Percentiles rank a stretch among this genome's conserved stretches.
Evolutionary conservation across 352 stramenopile species (phyloP).

Genomic region (Peronospora destructor): DNA sequence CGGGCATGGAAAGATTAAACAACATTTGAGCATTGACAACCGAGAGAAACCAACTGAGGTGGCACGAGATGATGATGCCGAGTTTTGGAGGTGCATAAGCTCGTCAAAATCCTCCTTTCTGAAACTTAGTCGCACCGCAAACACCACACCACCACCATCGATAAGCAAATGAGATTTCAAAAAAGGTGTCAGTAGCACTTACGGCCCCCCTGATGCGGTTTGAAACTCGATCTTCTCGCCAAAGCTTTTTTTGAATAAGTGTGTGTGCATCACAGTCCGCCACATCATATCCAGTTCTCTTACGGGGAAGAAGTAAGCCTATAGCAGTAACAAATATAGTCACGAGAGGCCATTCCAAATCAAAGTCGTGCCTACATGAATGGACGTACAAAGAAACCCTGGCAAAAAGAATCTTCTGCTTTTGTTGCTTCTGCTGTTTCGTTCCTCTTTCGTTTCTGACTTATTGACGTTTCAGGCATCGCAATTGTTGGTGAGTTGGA

Average conservation of each 20-base stretch:
- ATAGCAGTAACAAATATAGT: not conserved
- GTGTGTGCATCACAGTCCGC: conserved; percentile 53
- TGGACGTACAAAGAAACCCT: conserved; percentile 36
- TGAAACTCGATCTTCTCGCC: conserved; percentile 62
- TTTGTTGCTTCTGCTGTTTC: conserved; percentile 4
- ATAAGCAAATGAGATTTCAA: conserved; percentile 1
- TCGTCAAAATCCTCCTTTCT: conserved; percentile 69
- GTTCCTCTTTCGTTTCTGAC: conserved; percentile 30
- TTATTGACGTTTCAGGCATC: conserved; percentile 2
- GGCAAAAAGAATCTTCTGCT: not conserved
- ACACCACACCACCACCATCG: not conserved
- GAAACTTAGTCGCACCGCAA: conserved; percentile 28
- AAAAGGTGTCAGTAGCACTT: conserved; percentile 13
- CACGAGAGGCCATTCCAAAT: not conserved
- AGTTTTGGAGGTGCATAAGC: conserved; percentile 65
- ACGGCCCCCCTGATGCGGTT: conserved; percentile 44
- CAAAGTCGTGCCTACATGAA: not conserved
- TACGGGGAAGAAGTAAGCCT: conserved; percentile 54
- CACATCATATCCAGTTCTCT: conserved; percentile 55
- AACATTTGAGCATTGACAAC: conserved; percentile 53
- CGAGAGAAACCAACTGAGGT: conserved; percentile 31
- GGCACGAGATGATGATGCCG: conserved; percentile 28
- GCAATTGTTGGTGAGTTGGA: conserved; percentile 15
- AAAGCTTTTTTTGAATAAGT: conserved; percentile 52
- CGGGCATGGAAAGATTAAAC: conserved; percentile 52